These are phyloP conservation scores for Pistacia integerrima DNA, from an alignment of 345 rosid species.

Conservation along the genomic window DNA sequence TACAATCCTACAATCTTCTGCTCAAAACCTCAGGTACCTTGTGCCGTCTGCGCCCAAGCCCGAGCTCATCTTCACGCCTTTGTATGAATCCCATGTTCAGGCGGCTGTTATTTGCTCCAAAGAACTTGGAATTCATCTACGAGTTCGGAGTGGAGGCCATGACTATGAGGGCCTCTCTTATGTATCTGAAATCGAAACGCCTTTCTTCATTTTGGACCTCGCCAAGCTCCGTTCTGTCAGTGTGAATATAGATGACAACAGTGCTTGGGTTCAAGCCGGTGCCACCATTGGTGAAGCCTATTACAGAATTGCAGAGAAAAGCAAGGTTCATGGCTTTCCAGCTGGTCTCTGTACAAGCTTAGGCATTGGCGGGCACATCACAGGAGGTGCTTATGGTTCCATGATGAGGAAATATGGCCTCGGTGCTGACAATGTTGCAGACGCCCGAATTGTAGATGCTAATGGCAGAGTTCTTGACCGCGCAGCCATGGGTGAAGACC, in stretches of 20 bases:
- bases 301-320: conserved; percentile 30
- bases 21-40: conserved; percentile 19
- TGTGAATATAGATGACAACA: conserved; percentile 22
- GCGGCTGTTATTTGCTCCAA: conserved; percentile 32
- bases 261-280: conserved; percentile 44
- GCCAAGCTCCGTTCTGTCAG: conserved; percentile 27
- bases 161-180: conserved; percentile 41
- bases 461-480: conserved; percentile 25
- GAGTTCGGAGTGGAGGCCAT: conserved; percentile 42
- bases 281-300: conserved; percentile 42
- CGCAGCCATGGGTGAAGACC: conserved; percentile 25
- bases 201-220: conserved; percentile 37
- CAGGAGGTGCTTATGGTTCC: conserved; percentile 28
- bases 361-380: conserved; percentile 35
- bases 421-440: conserved; percentile 24
- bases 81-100: conserved; percentile 27
- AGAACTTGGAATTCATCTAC: conserved; percentile 22
- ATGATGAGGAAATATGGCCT: conserved; percentile 32
- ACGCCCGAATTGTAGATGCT: conserved; percentile 22
- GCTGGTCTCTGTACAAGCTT: conserved; percentile 35
- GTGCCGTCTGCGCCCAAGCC: conserved; percentile 24
- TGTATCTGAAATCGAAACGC: conserved; percentile 29
- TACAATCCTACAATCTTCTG: conserved; percentile 7
- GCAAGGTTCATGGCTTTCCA: conserved; percentile 32
- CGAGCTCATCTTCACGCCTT: conserved; percentile 25